phyloP scores from a whole-genome alignment of 2,329 filamentous ascomycete genomes.

The Catunica adiposa region DNA sequence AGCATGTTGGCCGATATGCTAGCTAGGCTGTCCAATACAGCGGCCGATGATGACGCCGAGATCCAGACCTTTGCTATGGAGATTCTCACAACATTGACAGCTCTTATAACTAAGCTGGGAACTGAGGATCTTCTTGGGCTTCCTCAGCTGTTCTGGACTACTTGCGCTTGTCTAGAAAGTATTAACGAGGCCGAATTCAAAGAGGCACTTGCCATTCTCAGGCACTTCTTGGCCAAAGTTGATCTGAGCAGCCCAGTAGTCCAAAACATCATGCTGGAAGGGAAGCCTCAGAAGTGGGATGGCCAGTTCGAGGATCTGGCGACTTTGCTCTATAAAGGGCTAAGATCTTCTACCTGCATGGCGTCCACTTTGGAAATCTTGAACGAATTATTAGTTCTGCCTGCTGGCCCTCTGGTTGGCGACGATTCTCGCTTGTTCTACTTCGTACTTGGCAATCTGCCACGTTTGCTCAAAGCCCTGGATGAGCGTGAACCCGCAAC shows the following conservation, averaged over 20 bases:
- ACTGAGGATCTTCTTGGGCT: conserved; percentile 69
- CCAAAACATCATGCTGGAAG: conserved; percentile 50
- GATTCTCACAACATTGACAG: conserved; percentile 83
- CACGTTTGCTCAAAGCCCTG: conserved; percentile 64
- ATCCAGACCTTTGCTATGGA: conserved; percentile 97
- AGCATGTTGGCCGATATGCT: conserved; percentile 96
- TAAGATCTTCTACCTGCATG: conserved; percentile 72
- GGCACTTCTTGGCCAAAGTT: conserved; percentile 68
- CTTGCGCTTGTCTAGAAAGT: conserved; percentile 86
- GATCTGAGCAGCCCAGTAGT: conserved; percentile 61
- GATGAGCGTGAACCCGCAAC: conserved; percentile 36
- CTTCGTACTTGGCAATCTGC: conserved; percentile 78
- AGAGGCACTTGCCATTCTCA: conserved; percentile 80
- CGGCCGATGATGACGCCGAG: conserved; percentile 84
- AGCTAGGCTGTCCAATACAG: conserved; percentile 83
- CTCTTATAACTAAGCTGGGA: conserved; percentile 73
- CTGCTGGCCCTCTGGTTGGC: conserved; percentile 66
- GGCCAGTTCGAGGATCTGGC: conserved; percentile 76
- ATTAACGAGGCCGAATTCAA: conserved; percentile 93
- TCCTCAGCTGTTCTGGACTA: conserved; percentile 95
- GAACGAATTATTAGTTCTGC: conserved; percentile 61
- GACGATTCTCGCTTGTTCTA: conserved; percentile 71
- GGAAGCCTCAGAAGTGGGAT: conserved; percentile 75
- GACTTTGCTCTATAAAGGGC: conserved; percentile 72
- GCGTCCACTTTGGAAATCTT: conserved; percentile 62